Base-by-base conservation (phyloP, 1,284 basidiomycete genomes). In the Ceratobasidium sp. region DNA sequence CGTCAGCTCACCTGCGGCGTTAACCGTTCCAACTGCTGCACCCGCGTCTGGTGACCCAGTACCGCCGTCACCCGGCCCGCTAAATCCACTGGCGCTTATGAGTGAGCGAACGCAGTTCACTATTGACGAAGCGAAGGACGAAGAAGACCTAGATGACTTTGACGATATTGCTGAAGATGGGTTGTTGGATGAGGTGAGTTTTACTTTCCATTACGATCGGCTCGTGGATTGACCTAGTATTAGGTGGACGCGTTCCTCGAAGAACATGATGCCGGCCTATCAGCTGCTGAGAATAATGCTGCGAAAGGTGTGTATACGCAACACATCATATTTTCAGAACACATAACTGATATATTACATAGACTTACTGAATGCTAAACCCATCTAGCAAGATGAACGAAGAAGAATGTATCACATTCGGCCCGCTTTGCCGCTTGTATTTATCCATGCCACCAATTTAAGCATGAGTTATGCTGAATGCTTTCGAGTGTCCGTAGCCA, bases 21-120 rank as follows among this genome's bases (percentile, higher is more conserved):
- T 72, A 60, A 77, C 14, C 29, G 77, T 74, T 75, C 82, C 82
- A 19, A 84, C 81, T 36, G 76, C 79, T n/a, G 50, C 6, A 19
- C 15, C 45, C 62, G 19, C n/a, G 29, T 7, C 27, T 4, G 47
- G 44, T 50, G 62, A 48, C 24, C 69, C 76, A 4, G 85, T 87
- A 67, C 87, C 88, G 44, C 87, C 90, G 8, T 84, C 89, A 82
- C 85, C 86, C 45, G 89, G 92, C 83, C 87, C 96, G 56, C 88
- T 93, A 74, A 92, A 91, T 0, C 93, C 93, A 27, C 93, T 91
- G 75, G 91, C 93, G 63, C 93, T 93, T 9, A 86, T 96, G 56
- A 91, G 96, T 90, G 93, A 97, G 80, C 86, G 96, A 62, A 95
- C 94, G 47, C 91, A 93, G 77, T 98, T 98, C 82, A 95, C 95